Percentiles rank a stretch among this genome's conserved stretches.
phyloP scores from a whole-genome alignment of 257 asterid species.

The Solanum commersonii region DNA sequence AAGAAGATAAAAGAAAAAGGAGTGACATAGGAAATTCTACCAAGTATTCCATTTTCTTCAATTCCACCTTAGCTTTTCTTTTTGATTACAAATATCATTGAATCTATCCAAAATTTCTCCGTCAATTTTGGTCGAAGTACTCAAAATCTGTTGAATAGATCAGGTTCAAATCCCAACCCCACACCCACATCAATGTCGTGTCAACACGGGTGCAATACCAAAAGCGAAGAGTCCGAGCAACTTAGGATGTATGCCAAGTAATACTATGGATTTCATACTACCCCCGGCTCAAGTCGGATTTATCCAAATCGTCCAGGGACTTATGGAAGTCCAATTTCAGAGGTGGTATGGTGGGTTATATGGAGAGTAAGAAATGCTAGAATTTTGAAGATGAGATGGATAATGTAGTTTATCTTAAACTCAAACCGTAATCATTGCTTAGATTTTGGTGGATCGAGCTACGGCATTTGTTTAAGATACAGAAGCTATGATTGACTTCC shows the following conservation, averaged over 20 bases:
- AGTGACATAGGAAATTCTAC: neutral
- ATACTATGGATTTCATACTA: neutral
- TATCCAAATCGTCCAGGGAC: neutral
- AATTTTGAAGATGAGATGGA: neutral
- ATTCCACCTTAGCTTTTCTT: neutral
- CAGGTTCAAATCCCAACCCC: neutral
- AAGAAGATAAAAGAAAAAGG: neutral
- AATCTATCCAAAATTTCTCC: neutral
- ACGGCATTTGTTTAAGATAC: neutral
- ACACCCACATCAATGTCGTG: neutral
- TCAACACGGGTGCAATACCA: neutral
- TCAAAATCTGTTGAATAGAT: neutral
- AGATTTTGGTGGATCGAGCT: neutral
- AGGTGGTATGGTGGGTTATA: neutral
- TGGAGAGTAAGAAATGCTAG: neutral
- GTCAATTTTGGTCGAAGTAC: neutral
- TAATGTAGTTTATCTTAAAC: neutral
- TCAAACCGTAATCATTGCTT: neutral
- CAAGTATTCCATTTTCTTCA: neutral
- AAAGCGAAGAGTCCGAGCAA: neutral
- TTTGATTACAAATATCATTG: neutral
- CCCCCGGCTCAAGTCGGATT: neutral
- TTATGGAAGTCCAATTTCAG: neutral
- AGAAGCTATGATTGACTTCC: neutral
- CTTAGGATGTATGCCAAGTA: neutral